Conservation (phyloP, 2,329 filamentous ascomycete genomes). For the Penicillium sp. region DNA sequence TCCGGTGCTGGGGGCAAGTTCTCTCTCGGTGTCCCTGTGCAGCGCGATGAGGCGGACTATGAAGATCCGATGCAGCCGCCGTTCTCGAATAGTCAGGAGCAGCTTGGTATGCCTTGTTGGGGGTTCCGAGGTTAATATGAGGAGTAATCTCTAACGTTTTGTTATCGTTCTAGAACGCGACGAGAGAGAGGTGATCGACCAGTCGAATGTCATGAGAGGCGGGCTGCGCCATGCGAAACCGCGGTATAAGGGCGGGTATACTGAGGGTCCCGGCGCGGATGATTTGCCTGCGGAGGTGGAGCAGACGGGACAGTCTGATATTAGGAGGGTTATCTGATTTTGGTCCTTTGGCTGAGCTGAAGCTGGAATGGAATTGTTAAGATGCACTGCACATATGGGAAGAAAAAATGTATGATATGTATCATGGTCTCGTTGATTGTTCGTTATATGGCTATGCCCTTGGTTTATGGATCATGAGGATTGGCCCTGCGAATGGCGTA, state of each 20-base stretch:
- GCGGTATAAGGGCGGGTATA: constrained; percentile 26
- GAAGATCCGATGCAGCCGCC: constrained; percentile 38
- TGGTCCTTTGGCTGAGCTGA: neutral
- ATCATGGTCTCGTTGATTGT: neutral
- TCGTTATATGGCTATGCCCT: neutral
- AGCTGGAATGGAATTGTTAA: neutral
- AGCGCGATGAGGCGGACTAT: constrained; percentile 27
- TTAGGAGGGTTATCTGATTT: neutral
- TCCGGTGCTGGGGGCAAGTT: constrained; percentile 16
- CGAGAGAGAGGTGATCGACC: constrained; percentile 28
- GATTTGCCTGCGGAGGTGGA: constrained; percentile 26
- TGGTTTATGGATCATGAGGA: neutral
- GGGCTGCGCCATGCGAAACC: constrained; percentile 34
- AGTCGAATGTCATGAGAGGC: constrained; percentile 27
- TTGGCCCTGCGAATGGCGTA: neutral
- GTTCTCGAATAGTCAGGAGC: constrained; percentile 32
- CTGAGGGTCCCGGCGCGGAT: constrained; percentile 30
- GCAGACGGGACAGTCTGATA: constrained; percentile 8
- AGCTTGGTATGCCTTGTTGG: constrained; percentile 33
- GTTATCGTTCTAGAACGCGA: constrained; percentile 21
- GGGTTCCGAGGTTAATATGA: neutral
- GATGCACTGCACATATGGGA: neutral
- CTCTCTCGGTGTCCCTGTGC: constrained; percentile 29
- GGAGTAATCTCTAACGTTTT: neutral
- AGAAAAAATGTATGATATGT: neutral